These are phyloP conservation scores for Magnaporthales sp. DNA, from an alignment of 2,329 filamentous ascomycete species.

Conservation along the genomic window DNA sequence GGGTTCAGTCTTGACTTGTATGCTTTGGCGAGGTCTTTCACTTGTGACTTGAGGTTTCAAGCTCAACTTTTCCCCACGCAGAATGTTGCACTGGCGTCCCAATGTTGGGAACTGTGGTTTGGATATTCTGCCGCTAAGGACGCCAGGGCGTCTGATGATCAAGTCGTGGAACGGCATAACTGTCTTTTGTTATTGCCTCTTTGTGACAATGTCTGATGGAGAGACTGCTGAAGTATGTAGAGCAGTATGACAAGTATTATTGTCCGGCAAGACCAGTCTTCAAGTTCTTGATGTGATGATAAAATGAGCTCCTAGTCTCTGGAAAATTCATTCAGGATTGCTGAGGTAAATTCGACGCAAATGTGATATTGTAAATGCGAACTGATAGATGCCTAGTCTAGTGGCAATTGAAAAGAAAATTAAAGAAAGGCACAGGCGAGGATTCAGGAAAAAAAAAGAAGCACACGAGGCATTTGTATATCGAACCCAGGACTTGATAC, in stretches of 20 bases:
- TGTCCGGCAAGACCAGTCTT: neutral
- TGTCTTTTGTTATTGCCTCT: neutral
- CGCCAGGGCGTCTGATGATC: neutral
- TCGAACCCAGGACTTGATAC: neutral
- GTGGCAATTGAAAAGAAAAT: no score
- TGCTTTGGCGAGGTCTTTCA: neutral
- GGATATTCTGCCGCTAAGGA: constrained; percentile 1
- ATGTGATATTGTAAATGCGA: neutral
- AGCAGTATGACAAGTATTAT: neutral
- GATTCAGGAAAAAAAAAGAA: neutral
- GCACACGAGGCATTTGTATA: neutral
- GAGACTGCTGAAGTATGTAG: neutral
- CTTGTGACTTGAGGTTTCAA: neutral
- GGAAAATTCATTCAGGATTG: neutral
- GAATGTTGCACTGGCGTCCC: neutral
- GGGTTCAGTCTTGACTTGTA: neutral
- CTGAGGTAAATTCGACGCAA: neutral
- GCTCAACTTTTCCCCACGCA: neutral
- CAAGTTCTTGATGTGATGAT: neutral
- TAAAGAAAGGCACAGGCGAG: neutral
- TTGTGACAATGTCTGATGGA: neutral
- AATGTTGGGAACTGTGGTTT: neutral
- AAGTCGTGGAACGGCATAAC: neutral
- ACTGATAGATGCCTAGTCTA: neutral
- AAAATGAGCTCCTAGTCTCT: neutral